These are phyloP conservation scores for Aspergillus caelatus DNA, from an alignment of 2,329 filamentous ascomycete species.

Conservation along the genomic window DNA sequence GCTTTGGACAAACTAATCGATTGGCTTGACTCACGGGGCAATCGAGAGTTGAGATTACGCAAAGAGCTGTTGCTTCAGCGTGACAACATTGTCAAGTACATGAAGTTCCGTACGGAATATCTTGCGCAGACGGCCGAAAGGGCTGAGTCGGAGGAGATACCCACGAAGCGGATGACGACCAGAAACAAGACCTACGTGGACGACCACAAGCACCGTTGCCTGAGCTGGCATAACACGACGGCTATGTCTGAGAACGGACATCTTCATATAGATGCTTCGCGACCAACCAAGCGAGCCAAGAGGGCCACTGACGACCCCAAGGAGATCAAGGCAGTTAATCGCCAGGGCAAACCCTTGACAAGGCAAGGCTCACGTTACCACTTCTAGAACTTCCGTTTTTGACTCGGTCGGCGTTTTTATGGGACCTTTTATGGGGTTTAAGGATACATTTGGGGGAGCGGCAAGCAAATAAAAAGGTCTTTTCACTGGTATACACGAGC, in stretches of 20 bases:
- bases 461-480: constrained; percentile 10
- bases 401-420: constrained; percentile 13
- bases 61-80: constrained; percentile 82
- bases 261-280: constrained; percentile 61
- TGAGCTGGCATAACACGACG: constrained; percentile 67
- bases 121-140: constrained; percentile 58
- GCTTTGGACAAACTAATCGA: constrained; percentile 76
- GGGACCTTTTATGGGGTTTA: constrained; percentile 1
- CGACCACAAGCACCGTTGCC: constrained; percentile 60
- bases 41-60: constrained; percentile 81
- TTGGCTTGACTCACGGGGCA: constrained; percentile 86
- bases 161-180: constrained; percentile 61
- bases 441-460: constrained; percentile 11
- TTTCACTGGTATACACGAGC: constrained; percentile 21
- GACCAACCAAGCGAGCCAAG: constrained; percentile 53
- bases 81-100: constrained; percentile 74
- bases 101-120: constrained; percentile 78
- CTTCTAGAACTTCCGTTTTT: constrained; percentile 33
- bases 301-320: constrained; percentile 44
- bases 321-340: constrained; percentile 46
- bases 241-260: constrained; percentile 62
- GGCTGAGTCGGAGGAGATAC: constrained; percentile 49
- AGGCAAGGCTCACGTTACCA: constrained; percentile 55
- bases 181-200: constrained; percentile 63
- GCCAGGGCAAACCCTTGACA: constrained; percentile 53